Conservation (phyloP, 2,329 filamentous ascomycete species). For the Colletotrichum spinosum region DNA sequence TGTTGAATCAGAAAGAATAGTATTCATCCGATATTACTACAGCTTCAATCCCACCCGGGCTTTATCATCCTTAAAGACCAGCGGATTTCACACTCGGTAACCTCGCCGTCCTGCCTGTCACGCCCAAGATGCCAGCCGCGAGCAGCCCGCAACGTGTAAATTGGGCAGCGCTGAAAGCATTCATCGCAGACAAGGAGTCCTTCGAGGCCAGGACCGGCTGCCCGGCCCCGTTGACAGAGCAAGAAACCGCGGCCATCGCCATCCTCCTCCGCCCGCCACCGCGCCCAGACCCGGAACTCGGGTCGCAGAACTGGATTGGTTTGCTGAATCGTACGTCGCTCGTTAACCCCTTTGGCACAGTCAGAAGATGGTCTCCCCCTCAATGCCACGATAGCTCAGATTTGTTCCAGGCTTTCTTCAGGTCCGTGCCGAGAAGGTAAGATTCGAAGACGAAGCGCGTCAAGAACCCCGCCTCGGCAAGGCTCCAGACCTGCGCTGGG, state of each 20-base stretch:
- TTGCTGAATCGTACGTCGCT: slow-evolving; percentile 49
- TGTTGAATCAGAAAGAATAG: too few species aligned
- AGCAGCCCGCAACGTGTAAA: slow-evolving; percentile 37
- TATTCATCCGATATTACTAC: too few species aligned
- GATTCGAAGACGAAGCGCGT: slow-evolving; percentile 27
- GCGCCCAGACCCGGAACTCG: slow-evolving; percentile 42
- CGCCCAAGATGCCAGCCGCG: background rate
- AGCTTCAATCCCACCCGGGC: too few species aligned
- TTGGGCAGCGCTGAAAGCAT: slow-evolving; percentile 52
- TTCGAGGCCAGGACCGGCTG: slow-evolving; percentile 45
- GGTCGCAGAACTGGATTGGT: slow-evolving; percentile 53
- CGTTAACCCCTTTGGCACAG: too few species aligned
- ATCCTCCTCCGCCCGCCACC: slow-evolving; percentile 48
- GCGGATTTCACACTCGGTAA: background rate
- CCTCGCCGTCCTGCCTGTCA: background rate
- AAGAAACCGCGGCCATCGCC: slow-evolving; percentile 54
- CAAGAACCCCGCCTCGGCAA: slow-evolving; percentile 29
- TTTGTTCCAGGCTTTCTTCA: slow-evolving; percentile 26
- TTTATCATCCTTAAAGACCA: too few species aligned
- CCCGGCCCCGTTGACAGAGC: slow-evolving; percentile 51
- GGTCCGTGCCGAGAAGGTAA: slow-evolving; percentile 18
- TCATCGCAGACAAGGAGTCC: slow-evolving; percentile 54
- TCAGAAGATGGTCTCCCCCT: background rate
- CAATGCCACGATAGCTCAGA: background rate
- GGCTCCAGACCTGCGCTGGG: slow-evolving; percentile 30